Percentiles rank a stretch among this genome's conserved stretches.
These are phyloP conservation scores for Boletus rubropictus DNA, from an alignment of 768 basidiomycete species.

Conservation along the genomic window DNA sequence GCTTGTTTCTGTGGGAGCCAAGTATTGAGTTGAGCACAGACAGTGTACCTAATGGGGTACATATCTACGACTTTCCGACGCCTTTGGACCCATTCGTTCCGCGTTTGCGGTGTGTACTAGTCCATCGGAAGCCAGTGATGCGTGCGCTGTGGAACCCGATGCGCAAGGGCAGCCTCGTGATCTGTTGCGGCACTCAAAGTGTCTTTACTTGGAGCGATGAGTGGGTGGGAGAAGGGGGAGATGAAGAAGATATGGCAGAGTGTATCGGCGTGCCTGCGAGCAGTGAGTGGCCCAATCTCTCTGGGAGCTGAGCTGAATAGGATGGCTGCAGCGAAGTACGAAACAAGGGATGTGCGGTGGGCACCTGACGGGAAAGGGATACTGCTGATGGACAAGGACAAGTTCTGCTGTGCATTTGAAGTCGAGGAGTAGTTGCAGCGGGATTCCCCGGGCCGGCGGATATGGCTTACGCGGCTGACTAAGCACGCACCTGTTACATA, in stretches of 20 bases:
- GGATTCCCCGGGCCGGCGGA: neutral
- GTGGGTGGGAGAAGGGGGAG: constrained; percentile 56
- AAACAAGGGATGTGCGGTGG: constrained; percentile 67
- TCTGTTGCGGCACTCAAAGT: constrained; percentile 63
- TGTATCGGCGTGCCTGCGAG: constrained; percentile 87
- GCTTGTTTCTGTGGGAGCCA: neutral
- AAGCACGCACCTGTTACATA: constrained; percentile 7
- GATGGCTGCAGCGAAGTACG: constrained; percentile 54
- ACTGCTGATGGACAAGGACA: constrained; percentile 65
- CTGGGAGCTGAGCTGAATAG: neutral
- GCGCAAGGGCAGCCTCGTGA: constrained; percentile 61
- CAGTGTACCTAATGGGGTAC: constrained; percentile 53
- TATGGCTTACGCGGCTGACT: constrained; percentile 13
- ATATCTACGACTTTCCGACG: constrained; percentile 69
- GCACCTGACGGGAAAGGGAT: constrained; percentile 83
- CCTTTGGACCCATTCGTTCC: constrained; percentile 54
- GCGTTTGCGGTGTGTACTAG: constrained; percentile 56
- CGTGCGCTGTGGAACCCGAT: constrained; percentile 79
- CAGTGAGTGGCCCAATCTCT: constrained; percentile 36
- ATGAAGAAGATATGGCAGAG: constrained; percentile 77
- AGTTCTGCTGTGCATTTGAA: constrained; percentile 84
- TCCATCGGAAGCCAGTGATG: constrained; percentile 58
- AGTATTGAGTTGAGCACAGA: constrained; percentile 36
- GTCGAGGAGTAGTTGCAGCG: constrained; percentile 49
- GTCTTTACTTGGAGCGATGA: constrained; percentile 82